Percentiles rank a stretch among this genome's conserved stretches.
Evolutionary conservation across 2,329 filamentous ascomycete species (phyloP).

Genomic region (Plectosphaerella cucumerina): DNA sequence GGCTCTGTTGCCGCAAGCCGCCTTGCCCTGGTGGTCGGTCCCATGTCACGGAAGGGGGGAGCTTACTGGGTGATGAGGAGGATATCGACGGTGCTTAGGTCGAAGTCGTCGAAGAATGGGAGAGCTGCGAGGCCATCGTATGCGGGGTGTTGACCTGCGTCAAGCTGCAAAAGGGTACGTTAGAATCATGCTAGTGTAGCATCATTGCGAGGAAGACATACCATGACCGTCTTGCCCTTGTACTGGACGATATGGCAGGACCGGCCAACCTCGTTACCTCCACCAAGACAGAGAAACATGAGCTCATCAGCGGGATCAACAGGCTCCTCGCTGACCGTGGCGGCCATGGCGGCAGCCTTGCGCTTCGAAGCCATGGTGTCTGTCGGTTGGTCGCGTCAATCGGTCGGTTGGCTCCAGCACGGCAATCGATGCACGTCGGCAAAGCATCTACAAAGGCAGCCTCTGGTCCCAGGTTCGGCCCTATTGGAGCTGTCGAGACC

Average conservation of each 20-base stretch:
- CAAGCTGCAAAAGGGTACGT: constrained; percentile 56
- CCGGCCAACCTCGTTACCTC: constrained; percentile 93
- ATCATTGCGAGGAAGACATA: constrained; percentile 30
- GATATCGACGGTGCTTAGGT: constrained; percentile 94
- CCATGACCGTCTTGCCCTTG: constrained; percentile 99
- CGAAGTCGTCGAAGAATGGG: constrained; percentile 98
- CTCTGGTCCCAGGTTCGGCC: too few relatives aligned
- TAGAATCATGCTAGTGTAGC: constrained; percentile 2
- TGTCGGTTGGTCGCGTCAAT: background rate
- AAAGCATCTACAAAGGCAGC: too few relatives aligned
- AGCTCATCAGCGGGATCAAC: constrained; percentile 92
- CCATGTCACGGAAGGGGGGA: constrained; percentile 13
- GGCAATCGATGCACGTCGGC: too few relatives aligned
- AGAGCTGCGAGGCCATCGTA: constrained; percentile 92
- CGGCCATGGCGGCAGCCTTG: constrained; percentile 71
- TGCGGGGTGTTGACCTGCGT: constrained; percentile 94
- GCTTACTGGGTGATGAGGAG: constrained; percentile 99
- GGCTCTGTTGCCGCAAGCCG: constrained; percentile 11
- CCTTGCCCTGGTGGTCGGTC: constrained; percentile 17
- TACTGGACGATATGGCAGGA: constrained; percentile 98
- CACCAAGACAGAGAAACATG: constrained; percentile 88
- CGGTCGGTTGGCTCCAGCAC: background rate
- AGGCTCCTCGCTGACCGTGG: constrained; percentile 64
- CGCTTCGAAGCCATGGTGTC: constrained; percentile 82
- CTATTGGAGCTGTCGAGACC: too few relatives aligned